Evolutionary conservation across 1,284 basidiomycete species (phyloP), one percentile per base, ranked within the genome.

Genomic region (Earliella scabrosa): DNA sequence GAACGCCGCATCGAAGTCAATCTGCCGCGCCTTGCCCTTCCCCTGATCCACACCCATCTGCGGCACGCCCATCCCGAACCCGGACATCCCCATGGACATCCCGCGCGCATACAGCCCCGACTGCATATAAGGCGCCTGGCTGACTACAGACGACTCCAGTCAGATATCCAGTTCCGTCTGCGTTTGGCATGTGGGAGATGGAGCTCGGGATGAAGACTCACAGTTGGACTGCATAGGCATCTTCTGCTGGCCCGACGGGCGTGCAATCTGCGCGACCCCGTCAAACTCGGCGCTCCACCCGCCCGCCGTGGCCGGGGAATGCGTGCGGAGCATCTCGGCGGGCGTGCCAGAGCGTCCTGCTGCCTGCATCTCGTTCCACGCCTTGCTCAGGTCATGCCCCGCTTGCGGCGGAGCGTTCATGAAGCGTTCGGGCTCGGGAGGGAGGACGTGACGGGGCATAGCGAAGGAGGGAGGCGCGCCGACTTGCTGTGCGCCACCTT

Each of bases 1-100:
- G 71, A 93, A 90, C 1, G 89, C 91, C 26, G 84, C 84, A 63
- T 90, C 90, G 65, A 90, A 93, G 71, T 92, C 91, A 6, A 81
- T 86, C 63, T 89, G 89, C 62, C 79, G 84, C 58, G 78, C 82
- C 69, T 88, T 93, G 18, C 86, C 89, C 72, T 89, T 93, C 51
- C 84, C 90, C 71, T 82, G 86, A 24, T 69, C 73, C 62, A 74
- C 63, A 52, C 49, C 72, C 71, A 56, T 70, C n/a, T 56, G 58
- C 23, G 59, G 60, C 47, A 39, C 39, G 20, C 54, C 54, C 52
- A 61, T 58, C 4, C 49, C 52, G 27, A 43, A 53, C n/a, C 50
- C 39, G 11, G 48, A 50, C 50, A 72, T 66, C 38, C 67, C 66
- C 53, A 71, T 64, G 7, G 71, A 61, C 67, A 74, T 68, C 24